Evolutionary conservation across 177 flowering plant genomes (phyloP), one percentile per base, ranked within the genome.

Genomic region (Telopea speciosissima): DNA sequence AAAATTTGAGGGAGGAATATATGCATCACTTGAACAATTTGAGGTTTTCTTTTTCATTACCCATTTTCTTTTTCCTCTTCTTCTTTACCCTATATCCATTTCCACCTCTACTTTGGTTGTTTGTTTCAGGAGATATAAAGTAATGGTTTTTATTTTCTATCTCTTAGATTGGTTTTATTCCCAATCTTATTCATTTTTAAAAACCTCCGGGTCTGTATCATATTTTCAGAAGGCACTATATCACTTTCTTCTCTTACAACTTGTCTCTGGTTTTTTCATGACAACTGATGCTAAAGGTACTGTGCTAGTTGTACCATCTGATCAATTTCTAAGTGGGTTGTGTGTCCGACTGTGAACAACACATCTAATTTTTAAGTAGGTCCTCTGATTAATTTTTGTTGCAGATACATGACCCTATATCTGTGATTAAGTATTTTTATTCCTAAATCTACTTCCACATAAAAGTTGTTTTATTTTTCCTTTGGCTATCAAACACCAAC

Each of bases 1-100:
- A 60, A 91, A 88, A 73, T 88, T 90, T 73, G 89, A 91, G 68
- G 89, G 88, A 76, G 93, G 89, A 71, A 72, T 87, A 87, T 90
- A 91, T 69, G 54, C 24, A 68, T 77, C 72, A 71, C 81, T 91
- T 52, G 81, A 83, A 72, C 85, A 86, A 66, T 91, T 91, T 77
- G 88, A 91, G 95, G 97, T 91, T 65, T 69, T 71, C 26, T 77
- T 69, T 67, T 36, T 65, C 66, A 65, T 28, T 49, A 40, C 6
- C 21, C 13, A 24, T 42, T 56, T 19, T 66, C 31, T 28, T 33
- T 36, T 36, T 36, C 40, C 40, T 36, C 40, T 36, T 36, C 40
- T 36, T 36, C 40, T n/a, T n/a, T n/a, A 36, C 9, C 40, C 40
- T 36, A 36, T 8, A 5, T 8, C 9, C 40, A 36, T 6, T 3